phyloP scores from a whole-genome alignment of 163 green algal genomes.

The Volvox carteri region DNA sequence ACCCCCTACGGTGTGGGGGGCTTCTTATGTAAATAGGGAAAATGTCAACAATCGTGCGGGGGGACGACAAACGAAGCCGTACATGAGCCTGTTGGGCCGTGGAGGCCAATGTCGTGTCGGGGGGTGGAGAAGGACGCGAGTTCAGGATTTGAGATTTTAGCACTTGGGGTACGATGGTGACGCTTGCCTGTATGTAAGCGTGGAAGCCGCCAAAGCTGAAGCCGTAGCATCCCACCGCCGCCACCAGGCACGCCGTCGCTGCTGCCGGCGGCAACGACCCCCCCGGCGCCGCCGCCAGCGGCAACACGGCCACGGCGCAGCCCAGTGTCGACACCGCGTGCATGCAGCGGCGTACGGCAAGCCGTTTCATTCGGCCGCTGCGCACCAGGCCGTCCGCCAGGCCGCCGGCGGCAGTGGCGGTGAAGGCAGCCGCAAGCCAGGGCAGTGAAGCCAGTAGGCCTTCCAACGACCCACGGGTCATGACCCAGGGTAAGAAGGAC shows the following conservation, averaged over 20 bases:
- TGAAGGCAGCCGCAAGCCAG: conserved; percentile 76
- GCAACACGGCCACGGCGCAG: conserved; percentile 59
- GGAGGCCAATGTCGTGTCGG: too few relatives aligned
- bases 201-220: conserved; percentile 80
- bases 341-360: conserved; percentile 63
- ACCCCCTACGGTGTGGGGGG: too few relatives aligned
- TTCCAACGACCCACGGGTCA: too few relatives aligned
- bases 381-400: conserved; percentile 61
- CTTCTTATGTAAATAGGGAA: too few relatives aligned
- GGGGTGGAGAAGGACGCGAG: too few relatives aligned
- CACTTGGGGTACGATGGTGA: too few relatives aligned
- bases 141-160: too few relatives aligned
- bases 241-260: conserved; percentile 62
- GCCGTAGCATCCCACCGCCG: conserved; percentile 70
- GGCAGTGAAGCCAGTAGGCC: conserved; percentile 75
- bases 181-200: conserved; percentile 68
- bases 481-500: too few relatives aligned
- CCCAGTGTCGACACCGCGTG: conserved; percentile 67
- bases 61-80: too few relatives aligned
- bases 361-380: not conserved
- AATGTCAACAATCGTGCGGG: too few relatives aligned
- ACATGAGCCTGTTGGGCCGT: too few relatives aligned
- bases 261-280: conserved; percentile 19
- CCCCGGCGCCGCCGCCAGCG: conserved; percentile 58
- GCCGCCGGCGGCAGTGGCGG: conserved; percentile 65